These are phyloP conservation scores for Diaporthe humulicola DNA, from an alignment of 2,329 filamentous ascomycete species.

Conservation along the genomic window DNA sequence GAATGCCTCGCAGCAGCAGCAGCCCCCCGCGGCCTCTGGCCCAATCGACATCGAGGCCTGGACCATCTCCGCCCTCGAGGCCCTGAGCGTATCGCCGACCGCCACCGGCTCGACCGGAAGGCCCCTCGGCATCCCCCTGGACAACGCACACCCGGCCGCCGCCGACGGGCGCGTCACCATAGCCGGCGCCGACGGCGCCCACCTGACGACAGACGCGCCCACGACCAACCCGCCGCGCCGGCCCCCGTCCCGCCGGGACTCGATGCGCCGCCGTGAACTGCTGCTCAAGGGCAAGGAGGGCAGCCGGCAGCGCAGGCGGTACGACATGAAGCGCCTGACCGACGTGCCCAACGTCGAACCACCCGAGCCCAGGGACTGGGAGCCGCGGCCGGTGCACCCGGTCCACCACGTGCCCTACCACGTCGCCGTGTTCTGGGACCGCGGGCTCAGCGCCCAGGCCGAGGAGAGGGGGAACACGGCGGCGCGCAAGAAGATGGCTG, in stretches of 20 bases:
- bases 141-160: slow-evolving; percentile 54
- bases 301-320: slow-evolving; percentile 85
- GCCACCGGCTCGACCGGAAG: slow-evolving; percentile 70
- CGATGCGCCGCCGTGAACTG: slow-evolving; percentile 74
- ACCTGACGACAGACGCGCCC: slow-evolving; percentile 36
- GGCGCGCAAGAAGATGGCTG: slow-evolving; percentile 50
- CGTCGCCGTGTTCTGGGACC: slow-evolving; percentile 87
- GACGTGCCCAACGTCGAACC: slow-evolving; percentile 89
- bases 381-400: slow-evolving; percentile 84
- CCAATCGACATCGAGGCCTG: slow-evolving; percentile 75
- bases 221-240: slow-evolving; percentile 52
- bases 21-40: slow-evolving; percentile 45
- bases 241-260: slow-evolving; percentile 66
- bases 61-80: slow-evolving; percentile 71
- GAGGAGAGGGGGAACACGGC: slow-evolving; percentile 58
- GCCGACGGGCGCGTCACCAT: slow-evolving; percentile 40
- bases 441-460: slow-evolving; percentile 62
- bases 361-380: slow-evolving; percentile 86
- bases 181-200: slow-evolving; percentile 38
- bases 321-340: slow-evolving; percentile 94
- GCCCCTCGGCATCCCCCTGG: slow-evolving; percentile 81
- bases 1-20: slow-evolving; percentile 41
- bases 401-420: slow-evolving; percentile 88
- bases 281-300: slow-evolving; percentile 92
- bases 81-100: slow-evolving; percentile 64